Evolutionary conservation across 2,329 filamentous ascomycete genomes (phyloP), one percentile per base, ranked within the genome.

Genomic region (Rutstroemia sp.): DNA sequence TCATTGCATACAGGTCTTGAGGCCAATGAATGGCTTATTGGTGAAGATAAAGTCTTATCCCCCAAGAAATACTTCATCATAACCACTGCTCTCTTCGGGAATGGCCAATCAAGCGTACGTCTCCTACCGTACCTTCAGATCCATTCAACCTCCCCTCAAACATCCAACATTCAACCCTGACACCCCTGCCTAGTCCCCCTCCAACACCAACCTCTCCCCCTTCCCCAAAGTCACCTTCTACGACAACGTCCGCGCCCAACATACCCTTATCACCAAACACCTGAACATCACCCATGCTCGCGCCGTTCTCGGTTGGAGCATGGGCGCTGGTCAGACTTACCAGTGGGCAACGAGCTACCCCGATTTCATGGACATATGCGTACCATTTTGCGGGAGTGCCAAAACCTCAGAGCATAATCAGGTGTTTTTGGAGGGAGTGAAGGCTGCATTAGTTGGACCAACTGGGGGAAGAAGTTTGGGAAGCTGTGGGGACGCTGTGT

Each of bases 1-100:
- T 42, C 10, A n/a, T 47, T 42, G 19, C 14, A 9, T n/a, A 27
- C 70, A 53, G 74, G 71, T 2, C 88, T 92, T 60, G 73, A 77
- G 2, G 84, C 88, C 65, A 92, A 92, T 58, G 77, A 87, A 67
- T 91, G 88, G 88, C 78, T 92, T 10, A 78, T 89, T 44, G 66
- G 66, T 54, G 65, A 68, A 51, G 56, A 65, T 7, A 61, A 66
- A 67, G 79, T 83, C 0, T 74, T 92, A 45, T 79, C 79, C 59
- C 86, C 87, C 0, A 73, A 75, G 14, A 77, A 82, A 48, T 87
- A 84, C 71, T 87, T 81, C 70, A 87, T 88, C 57, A 79, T 89
- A 64, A 79, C 88, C 60, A 76, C 82, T 0, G 86, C 84, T 0
- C 73, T 88, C 3, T 87, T 88, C 63, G 85, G 85, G 5, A 88